Percentiles rank a stretch among this genome's conserved stretches.
Evolutionary conservation across 441 rosid genomes (phyloP).

Genomic region (Euphorbia corollata): DNA sequence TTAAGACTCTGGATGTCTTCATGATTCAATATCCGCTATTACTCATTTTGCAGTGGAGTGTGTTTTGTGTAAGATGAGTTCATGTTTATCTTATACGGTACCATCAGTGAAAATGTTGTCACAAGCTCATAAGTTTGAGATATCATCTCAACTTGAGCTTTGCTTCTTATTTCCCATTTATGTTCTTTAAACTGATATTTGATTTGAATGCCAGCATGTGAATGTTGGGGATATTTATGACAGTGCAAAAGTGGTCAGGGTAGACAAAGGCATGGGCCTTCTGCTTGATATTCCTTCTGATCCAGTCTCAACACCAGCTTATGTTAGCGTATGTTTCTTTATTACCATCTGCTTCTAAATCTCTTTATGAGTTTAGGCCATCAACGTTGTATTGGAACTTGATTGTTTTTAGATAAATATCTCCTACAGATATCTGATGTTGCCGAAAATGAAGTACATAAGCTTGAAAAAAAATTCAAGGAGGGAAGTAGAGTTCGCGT

Average conservation of each 20-base stretch:
- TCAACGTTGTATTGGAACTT: conserved; percentile 18
- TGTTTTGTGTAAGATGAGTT: background rate
- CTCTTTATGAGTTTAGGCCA: conserved; percentile 2
- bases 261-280: conserved; percentile 80
- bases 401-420: conserved; percentile 16
- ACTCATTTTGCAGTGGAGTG: background rate
- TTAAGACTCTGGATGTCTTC: background rate
- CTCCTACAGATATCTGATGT: conserved; percentile 64
- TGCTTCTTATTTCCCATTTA: conserved; percentile 1
- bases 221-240: conserved; percentile 76
- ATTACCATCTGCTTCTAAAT: conserved; percentile 14
- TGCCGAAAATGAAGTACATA: conserved; percentile 71
- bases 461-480: conserved; percentile 73
- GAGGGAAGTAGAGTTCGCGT: conserved; percentile 79
- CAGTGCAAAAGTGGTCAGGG: conserved; percentile 70
- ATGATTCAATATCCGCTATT: background rate
- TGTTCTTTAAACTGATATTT: conserved; percentile 2
- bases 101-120: background rate
- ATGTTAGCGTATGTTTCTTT: conserved; percentile 59
- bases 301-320: conserved; percentile 66
- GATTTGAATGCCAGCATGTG: conserved; percentile 51
- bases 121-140: background rate
- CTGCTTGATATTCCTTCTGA: conserved; percentile 79
- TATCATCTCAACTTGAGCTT: background rate
- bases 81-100: background rate